Conservation (phyloP, 257 asterid species). For the Solanum corneliomulleri region DNA sequence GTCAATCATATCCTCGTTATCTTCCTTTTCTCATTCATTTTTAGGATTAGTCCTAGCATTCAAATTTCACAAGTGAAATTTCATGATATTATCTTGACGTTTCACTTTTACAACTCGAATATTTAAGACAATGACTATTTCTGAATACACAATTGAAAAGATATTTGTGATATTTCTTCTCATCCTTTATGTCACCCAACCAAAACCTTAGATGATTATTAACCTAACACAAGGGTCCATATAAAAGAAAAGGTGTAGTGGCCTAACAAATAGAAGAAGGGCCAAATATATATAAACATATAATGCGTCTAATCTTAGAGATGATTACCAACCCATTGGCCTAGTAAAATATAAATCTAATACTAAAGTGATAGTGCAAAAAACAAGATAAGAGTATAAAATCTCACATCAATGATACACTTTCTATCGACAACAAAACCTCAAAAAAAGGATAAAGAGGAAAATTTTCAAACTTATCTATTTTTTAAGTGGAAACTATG, state of each 20-base stretch:
- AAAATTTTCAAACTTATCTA: not conserved
- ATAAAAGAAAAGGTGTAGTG: not conserved
- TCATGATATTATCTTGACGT: not conserved
- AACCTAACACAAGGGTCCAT: not conserved
- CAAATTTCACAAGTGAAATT: not conserved
- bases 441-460: not conserved
- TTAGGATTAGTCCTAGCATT: not conserved
- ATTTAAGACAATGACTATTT: not conserved
- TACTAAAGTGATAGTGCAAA: not conserved
- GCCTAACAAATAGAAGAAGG: not conserved
- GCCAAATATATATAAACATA: not conserved
- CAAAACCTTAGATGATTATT: not conserved
- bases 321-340: not conserved
- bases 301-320: not conserved
- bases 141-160: not conserved
- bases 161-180: not conserved
- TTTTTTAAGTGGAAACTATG: not conserved
- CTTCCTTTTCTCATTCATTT: not conserved
- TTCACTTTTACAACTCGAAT: not conserved
- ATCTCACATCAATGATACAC: not conserved
- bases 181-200: not conserved
- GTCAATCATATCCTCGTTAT: not conserved
- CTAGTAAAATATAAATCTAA: not conserved
- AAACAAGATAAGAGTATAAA: not conserved
- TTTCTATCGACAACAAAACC: not conserved